These are phyloP conservation scores for Biscutella laevigata DNA, from an alignment of 441 rosid genomes.

Conservation along the genomic window DNA sequence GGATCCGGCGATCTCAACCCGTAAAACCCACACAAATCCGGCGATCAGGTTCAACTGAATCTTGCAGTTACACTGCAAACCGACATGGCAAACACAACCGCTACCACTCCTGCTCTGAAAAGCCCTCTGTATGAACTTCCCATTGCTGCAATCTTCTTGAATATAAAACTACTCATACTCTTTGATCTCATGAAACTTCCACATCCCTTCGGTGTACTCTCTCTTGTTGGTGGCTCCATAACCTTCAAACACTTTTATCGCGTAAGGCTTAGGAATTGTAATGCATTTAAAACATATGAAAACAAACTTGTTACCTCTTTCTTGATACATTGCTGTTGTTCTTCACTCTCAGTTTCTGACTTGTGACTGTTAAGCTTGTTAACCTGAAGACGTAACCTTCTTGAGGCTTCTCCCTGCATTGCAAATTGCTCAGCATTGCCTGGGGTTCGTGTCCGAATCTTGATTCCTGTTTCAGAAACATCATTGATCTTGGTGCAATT, in stretches of 20 bases:
- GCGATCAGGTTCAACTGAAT: neutral
- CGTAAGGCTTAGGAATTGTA: neutral
- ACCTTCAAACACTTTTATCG: neutral
- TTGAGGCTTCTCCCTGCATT: conserved; percentile 50
- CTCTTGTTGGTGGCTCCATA: conserved; percentile 5
- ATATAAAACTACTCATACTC: conserved; percentile 9
- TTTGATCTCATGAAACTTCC: conserved; percentile 16
- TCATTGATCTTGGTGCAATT: conserved; percentile 19
- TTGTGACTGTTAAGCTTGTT: conserved; percentile 29
- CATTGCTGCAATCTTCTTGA: conserved; percentile 23
- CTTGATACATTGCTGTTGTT: conserved; percentile 14
- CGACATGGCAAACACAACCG: conserved; percentile 30
- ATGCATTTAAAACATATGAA: neutral
- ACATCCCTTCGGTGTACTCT: conserved; percentile 9
- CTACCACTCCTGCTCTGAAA: conserved; percentile 28
- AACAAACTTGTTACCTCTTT: conserved; percentile 35
- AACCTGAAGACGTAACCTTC: conserved; percentile 54
- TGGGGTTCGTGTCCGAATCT: conserved; percentile 23
- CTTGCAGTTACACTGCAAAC: conserved; percentile 18
- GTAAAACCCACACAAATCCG: no score
- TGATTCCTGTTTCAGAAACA: conserved; percentile 37
- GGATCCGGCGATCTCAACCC: neutral
- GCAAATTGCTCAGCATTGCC: neutral
- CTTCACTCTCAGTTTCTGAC: conserved; percentile 9
- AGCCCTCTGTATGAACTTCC: conserved; percentile 19